Conservation (phyloP, 352 stramenopile genomes). For the Globisporangium radiosum region DNA sequence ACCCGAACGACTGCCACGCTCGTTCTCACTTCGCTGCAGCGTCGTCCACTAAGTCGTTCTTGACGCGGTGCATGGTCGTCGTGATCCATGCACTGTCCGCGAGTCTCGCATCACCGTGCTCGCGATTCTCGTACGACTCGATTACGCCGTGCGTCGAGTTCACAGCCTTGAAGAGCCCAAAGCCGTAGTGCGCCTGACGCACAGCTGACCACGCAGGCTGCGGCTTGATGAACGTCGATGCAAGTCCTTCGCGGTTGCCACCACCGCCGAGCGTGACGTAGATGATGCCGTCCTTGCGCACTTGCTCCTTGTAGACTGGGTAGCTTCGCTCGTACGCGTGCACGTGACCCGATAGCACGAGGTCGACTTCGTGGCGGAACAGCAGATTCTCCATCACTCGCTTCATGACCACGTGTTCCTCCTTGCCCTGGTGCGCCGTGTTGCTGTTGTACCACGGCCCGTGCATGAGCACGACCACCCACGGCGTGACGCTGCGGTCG, state of each 20-base stretch:
- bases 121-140: too few species aligned
- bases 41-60: too few species aligned
- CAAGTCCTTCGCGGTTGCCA: constrained; percentile 38
- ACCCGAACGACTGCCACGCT: too few species aligned
- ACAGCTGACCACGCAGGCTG: too few species aligned
- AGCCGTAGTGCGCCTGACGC: too few species aligned
- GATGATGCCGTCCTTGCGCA: constrained; percentile 29
- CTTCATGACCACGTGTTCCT: constrained; percentile 43
- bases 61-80: too few species aligned
- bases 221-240: too few species aligned
- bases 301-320: constrained; percentile 49
- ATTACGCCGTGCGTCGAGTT: too few species aligned
- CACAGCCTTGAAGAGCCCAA: too few species aligned
- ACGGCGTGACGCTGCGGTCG: constrained; percentile 82
- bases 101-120: too few species aligned
- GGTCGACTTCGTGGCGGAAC: constrained; percentile 30
- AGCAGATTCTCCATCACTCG: constrained; percentile 37
- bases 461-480: constrained; percentile 83
- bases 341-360: constrained; percentile 41
- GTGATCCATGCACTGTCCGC: too few species aligned
- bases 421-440: constrained; percentile 43
- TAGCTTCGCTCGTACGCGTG: constrained; percentile 41
- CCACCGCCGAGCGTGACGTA: constrained; percentile 39
- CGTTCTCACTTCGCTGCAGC: too few species aligned
- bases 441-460: constrained; percentile 65